Evolutionary conservation across 345 rosid species (phyloP), one percentile per base, ranked within the genome.

Genomic region (Dipteronia dyeriana): DNA sequence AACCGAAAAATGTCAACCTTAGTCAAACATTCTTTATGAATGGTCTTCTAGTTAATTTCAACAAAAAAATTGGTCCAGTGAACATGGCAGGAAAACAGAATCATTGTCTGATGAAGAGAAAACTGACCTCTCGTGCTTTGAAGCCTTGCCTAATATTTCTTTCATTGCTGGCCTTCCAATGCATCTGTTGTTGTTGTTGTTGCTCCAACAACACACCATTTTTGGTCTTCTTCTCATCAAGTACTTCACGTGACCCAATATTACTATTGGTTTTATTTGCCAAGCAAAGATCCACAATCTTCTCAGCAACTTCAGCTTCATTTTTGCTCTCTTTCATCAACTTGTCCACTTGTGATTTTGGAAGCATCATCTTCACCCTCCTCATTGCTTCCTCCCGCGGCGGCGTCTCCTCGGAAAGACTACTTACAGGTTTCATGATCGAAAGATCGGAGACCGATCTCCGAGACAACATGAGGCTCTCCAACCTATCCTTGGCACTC

Each of bases 401-500:
- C 57, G 54, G 54, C 16, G 19, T 5, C 57, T 70, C 78, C 78
- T 38, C 80, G 9, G 71, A 16, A 29, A 14, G 57, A 41, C 5
- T 59, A 14, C 76, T 57, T 65, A 5, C 7, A 0, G 80, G 79
- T 29, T 82, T 89, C 83, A 90, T 80, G 63, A 83, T 80, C 6
- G 95, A 84, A 4, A 96, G 88, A 81, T 94, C 97, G 25, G 99
- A 97, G 0, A 81, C 85, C 9, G 98, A 92, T 80, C 99, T 86
- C 80, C 95, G 80, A 9, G 95, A 79, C 85, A 94, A 29, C 97
- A 85, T 92, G 31, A 96, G 83, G 79, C 86, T 87, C 85, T 97
- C 98, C 2, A 97, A 84, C 80, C 95, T 85, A 82, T 94, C 99
- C 83, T 86, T 88, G 0, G 99, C 98, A 70, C 90, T 86, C 97